Evolutionary conservation across 2,329 filamentous ascomycete species (phyloP).

Genomic region (Tolypocladium cylindrosporum): DNA sequence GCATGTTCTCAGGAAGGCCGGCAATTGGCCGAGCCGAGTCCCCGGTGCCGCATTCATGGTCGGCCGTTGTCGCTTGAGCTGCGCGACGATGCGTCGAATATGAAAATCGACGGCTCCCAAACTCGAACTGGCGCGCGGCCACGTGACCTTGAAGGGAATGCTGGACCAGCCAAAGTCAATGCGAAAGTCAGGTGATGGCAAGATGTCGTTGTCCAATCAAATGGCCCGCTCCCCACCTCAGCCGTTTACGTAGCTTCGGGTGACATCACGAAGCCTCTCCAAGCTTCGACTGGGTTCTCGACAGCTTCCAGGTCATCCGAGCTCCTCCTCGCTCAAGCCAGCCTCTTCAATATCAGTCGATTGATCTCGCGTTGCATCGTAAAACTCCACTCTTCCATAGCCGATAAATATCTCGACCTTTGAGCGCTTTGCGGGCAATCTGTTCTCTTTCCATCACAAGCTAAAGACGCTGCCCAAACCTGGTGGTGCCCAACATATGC

Average conservation of each 20-base stretch:
- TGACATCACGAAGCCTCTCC: conserved; percentile 24
- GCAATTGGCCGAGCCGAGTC: conserved; percentile 30
- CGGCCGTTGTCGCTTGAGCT: conserved; percentile 12
- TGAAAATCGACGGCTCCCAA: conserved; percentile 8
- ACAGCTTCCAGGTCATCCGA: conserved; percentile 10
- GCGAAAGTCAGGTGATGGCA: conserved; percentile 15
- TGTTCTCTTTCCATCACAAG: not conserved
- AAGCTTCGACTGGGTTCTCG: conserved; percentile 21
- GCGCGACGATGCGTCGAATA: not conserved
- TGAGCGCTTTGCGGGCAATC: not conserved
- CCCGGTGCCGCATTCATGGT: conserved; percentile 27
- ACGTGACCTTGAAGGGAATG: conserved; percentile 10
- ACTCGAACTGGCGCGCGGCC: conserved; percentile 7
- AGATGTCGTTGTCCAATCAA: conserved; percentile 14
- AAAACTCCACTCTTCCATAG: not conserved
- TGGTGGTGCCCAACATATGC: conserved; percentile 2
- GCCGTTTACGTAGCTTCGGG: conserved; percentile 6
- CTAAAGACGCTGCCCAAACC: not conserved
- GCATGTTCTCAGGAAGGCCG: conserved; percentile 29
- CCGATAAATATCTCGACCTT: not conserved
- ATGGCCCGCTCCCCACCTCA: conserved; percentile 10
- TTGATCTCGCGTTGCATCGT: not conserved
- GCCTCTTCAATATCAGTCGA: not conserved
- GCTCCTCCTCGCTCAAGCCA: conserved; percentile 6
- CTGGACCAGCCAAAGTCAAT: not conserved